Evolutionary conservation across 1,139 yeast genomes (phyloP), one percentile per base, ranked within the genome.

Genomic region (Arxiozyma telluris): DNA sequence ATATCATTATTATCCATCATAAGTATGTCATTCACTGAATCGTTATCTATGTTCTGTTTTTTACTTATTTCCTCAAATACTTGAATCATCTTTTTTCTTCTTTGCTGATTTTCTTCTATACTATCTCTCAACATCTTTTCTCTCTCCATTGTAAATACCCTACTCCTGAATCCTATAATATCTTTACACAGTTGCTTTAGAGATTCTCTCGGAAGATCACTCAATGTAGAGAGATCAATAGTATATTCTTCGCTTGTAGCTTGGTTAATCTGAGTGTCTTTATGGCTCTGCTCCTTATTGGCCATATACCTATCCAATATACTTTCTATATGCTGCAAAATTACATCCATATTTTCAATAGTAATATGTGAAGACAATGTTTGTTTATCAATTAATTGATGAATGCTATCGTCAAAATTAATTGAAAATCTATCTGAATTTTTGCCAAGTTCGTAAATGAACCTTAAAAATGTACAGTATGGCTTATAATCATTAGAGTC

Each of bases 121-220:
- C 75, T 67, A 59, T 82, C 84, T 54, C 74, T 73, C 52, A 76
- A 77, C 47, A 84, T 73, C 53, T 80, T 80, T 50, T 77, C 77
- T 57, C 76, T 76, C 59, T 85, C 91, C 41, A 80, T 71, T 42
- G 76, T 76, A 53, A 83, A 67, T 39, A 84, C 87, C 52, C 77
- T 77, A 12, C 85, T 75, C 61, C 93, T 71, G 64, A 85, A 85
- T 58, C 77, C 79, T 51, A 82, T 73, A 54, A 85, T 80, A 58
- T 82, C 85, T 55, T 76, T 76, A 47, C 77, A 78, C 41, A 84
- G 78, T 41, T 73, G 75, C n/a, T 81, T 84, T 49, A 81, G 70
- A 71, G 81, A 73, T 46, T 79, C 78, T 41, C 73, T 71, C 1
- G 91, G 90, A 7, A 85, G 78, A 61, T 83, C 91, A 18, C 78